Evolutionary conservation across 768 basidiomycete genomes (phyloP).

Genomic region (Asterophora lycoperdoides): DNA sequence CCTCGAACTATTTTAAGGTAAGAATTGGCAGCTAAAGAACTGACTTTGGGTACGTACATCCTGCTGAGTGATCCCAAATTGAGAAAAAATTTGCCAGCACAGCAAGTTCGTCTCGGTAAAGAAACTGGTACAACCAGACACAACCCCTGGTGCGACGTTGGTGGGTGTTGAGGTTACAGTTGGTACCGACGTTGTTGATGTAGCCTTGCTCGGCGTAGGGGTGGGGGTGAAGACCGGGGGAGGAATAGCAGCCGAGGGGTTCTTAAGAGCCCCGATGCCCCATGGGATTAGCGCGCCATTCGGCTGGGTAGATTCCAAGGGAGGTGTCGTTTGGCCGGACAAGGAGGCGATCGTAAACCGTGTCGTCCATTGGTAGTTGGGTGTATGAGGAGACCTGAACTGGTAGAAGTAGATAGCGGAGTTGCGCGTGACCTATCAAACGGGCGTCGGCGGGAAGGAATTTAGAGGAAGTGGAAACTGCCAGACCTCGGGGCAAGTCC

Average conservation of each 20-base stretch:
- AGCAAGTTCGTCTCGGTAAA: slow-evolving; percentile 10
- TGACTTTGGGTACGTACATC: not conserved
- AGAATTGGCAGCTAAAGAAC: not conserved
- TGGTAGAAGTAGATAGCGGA: slow-evolving; percentile 79
- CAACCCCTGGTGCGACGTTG: slow-evolving; percentile 3
- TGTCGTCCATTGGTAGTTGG: slow-evolving; percentile 59
- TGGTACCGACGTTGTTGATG: not conserved
- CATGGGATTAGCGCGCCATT: slow-evolving; percentile 52
- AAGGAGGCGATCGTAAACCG: slow-evolving; percentile 68
- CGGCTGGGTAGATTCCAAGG: slow-evolving; percentile 52
- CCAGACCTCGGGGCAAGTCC: slow-evolving; percentile 56
- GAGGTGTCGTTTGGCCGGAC: slow-evolving; percentile 39
- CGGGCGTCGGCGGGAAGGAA: too few relatives aligned
- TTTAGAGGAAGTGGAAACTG: not conserved
- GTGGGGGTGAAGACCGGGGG: slow-evolving; percentile 23
- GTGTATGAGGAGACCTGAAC: slow-evolving; percentile 46
- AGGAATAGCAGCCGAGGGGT: slow-evolving; percentile 36
- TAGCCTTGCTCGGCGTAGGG: not conserved
- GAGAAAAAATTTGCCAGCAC: not conserved
- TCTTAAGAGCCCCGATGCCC: slow-evolving; percentile 58
- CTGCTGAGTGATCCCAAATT: slow-evolving; percentile 3
- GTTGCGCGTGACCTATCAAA: slow-evolving; percentile 51
- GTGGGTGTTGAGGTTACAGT: not conserved
- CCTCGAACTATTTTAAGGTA: slow-evolving; percentile 3
- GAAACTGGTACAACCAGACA: slow-evolving; percentile 3